Conservation (phyloP, 2,329 filamentous ascomycete species). For the Epichloe hybrida region DNA sequence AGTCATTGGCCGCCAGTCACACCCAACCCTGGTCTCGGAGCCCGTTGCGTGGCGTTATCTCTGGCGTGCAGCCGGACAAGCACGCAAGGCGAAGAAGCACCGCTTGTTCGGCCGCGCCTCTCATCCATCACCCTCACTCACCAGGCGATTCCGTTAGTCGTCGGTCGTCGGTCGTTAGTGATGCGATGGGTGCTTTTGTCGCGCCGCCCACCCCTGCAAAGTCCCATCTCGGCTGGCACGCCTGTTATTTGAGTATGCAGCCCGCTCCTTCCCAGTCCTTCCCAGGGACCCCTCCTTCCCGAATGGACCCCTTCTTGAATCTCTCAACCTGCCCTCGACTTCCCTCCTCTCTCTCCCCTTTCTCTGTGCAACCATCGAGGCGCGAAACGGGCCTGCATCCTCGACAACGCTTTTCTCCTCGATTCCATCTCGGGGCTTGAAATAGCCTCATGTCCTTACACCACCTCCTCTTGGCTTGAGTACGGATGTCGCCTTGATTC, state of each 20-base stretch:
- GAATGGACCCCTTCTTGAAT: conserved; percentile 4
- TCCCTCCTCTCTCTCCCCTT: neutral
- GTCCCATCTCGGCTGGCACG: neutral
- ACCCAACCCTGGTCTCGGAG: neutral
- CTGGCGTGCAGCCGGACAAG: neutral
- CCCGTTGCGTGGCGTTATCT: neutral
- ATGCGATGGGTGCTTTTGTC: no score
- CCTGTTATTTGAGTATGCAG: neutral
- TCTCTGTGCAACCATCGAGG: conserved; percentile 4
- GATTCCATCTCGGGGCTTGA: neutral
- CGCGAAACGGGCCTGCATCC: neutral
- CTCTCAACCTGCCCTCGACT: neutral
- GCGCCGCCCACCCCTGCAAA: neutral
- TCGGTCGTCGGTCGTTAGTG: no score
- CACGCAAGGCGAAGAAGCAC: neutral
- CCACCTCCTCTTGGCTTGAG: neutral
- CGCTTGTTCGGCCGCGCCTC: no score
- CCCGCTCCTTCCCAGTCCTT: neutral
- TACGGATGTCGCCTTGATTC: neutral
- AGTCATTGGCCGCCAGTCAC: neutral
- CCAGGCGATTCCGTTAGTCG: no score
- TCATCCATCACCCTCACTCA: no score
- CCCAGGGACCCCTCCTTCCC: conserved; percentile 4
- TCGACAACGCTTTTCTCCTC: neutral
- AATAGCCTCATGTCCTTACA: conserved; percentile 3